phyloP scores from a whole-genome alignment of 176 grass and related monocot species.

The Pontederia paniculata region DNA sequence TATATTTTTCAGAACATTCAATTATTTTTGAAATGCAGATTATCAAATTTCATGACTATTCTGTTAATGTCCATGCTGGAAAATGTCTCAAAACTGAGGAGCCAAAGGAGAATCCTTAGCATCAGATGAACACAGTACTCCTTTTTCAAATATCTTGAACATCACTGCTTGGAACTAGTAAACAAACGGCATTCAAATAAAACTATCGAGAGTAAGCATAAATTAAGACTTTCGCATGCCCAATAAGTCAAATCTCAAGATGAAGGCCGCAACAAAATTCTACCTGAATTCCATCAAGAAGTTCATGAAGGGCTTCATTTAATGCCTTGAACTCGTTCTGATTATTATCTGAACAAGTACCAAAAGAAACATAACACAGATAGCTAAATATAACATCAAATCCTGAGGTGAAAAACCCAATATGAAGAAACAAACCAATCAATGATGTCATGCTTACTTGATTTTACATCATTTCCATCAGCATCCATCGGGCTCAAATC shows the following conservation, averaged over 20 bases:
- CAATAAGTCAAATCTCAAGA: neutral
- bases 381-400: neutral
- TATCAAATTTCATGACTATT: no score
- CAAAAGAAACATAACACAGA: slow-evolving; percentile 14
- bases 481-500: slow-evolving; percentile 69
- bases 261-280: neutral
- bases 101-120: no score
- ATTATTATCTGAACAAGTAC: slow-evolving; percentile 38
- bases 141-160: no score
- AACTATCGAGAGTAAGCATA: no score
- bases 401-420: neutral
- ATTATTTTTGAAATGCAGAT: no score
- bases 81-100: no score
- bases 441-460: slow-evolving; percentile 33
- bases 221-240: no score
- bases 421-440: slow-evolving; percentile 10
- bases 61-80: no score
- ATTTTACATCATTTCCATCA: slow-evolving; percentile 79
- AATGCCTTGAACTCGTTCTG: slow-evolving; percentile 60
- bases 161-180: no score
- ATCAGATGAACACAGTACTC: no score
- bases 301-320: slow-evolving; percentile 89
- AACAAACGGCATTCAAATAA: no score
- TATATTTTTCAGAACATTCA: no score
- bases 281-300: slow-evolving; percentile 99